Base-by-base conservation (phyloP, 2,329 filamentous ascomycete genomes). In the Botrytis hyacinthi region DNA sequence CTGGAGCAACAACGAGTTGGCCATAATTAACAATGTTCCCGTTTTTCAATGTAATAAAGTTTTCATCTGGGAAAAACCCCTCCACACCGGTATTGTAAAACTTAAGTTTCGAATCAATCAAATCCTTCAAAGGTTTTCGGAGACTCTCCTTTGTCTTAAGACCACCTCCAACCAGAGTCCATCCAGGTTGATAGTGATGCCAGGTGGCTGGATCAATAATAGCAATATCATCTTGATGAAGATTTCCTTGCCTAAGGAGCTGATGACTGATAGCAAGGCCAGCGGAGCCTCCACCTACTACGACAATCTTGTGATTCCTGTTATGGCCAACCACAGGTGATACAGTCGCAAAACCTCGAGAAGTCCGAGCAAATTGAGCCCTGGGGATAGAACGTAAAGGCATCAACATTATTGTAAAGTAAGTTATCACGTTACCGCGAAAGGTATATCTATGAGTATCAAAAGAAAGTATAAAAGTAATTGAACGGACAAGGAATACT, bases 151-250 rank as follows among this genome's bases (percentile, higher is more conserved):
- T 90, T 65, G 83, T 86, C 81, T 91, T 91, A 57, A 92, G 84
- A 5, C 90, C 90, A 57, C 88, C 89, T 61, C 90, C 90, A 3
- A 92, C 90, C 1, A 92, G 84, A 2, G 90, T 92, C 90, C 90
- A 92, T 71, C 90, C 90, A 1, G 90, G 89, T 80, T 92, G 90
- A 80, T 91, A 92, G 82, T 92, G 85, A 79, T 92, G 90, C 84
- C 85, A 90, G 76, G 82, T 79, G 0, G 90, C 85, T 0, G 90
- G 90, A 76, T 92, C 90, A 61, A 92, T 82, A 40, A 92, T 78
- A 42, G 90, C 90, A 74, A 92, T 90, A 74, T 92, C 90, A 46
- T 89, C 84, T 61, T 84, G 82, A 0, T 81, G 76, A 78, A 91
- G 91, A 40, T 85, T 85, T 61, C 88, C 89, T 0, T 85, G 84